Base-by-base conservation (phyloP, 345 rosid species). In the Triadica sebifera region DNA sequence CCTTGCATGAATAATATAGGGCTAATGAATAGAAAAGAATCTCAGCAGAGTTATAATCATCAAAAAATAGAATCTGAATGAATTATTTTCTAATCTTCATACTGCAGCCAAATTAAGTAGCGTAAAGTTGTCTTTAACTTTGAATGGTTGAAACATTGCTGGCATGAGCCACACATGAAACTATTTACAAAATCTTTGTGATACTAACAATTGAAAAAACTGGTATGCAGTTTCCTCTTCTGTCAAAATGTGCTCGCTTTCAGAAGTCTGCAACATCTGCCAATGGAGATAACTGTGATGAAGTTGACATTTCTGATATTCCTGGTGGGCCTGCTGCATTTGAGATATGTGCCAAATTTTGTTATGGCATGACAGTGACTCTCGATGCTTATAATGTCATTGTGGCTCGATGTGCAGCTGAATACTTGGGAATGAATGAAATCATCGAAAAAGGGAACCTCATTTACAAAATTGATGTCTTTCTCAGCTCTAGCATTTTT, bases 261-360 rank as follows among this genome's bases (percentile, higher is more conserved):
- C 96, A 89, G 82, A 93, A 88, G 82, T 69, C 85, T 65, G 89
- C 87, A 37, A 81, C 85, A 58, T 72, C 74, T 57, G 25, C 80
- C 45, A 81, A 78, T 50, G 90, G 84, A 34, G 89, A 86, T 60
- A 86, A 76, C 6, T 45, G 65, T 41, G 74, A 87, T 63, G 94
- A 87, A 69, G 80, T 91, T 52, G 85, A 87, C 81, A 76, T 91
- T 75, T 86, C 90, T 5, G 86, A 84, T 76, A 87, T 91, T 79
- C 97, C 98, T 0, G 94, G 97, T 1, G 98, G 98, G 0, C 85
- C 88, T 66, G 81, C 87, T 65, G 93, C 97, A 6, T 91, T 91
- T 45, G 98, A 93, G 84, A 84, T 86, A 57, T 93, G 98, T 70
- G 93, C 91, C 25, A 93, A 93, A 75, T 93, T 90, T 77, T 91